Evolutionary conservation across 2,329 filamentous ascomycete species (phyloP), one percentile per base, ranked within the genome.

Genomic region (Penicillium griseofulvum): DNA sequence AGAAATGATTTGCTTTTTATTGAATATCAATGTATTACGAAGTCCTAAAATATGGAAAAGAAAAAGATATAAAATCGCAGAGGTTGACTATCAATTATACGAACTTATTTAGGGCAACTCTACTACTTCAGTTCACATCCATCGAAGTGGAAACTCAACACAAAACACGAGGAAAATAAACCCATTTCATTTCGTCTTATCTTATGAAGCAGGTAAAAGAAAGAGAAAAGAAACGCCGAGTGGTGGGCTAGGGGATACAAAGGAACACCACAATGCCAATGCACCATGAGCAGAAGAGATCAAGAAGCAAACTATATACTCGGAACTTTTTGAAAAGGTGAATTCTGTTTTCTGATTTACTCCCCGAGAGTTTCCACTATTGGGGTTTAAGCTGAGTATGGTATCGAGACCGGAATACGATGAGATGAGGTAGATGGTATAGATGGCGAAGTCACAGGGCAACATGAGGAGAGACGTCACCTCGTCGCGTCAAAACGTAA

Each of bases 401-500:
- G 31, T 39, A 55, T 51, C 28, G 33, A 22, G n/a, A 46, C 45
- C 52, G 46, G 33, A 16, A 51, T 58, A 49, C 31, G 51, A 42
- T 36, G 48, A 45, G 50, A 47, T 57, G 22, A 42, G 49, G 53
- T 44, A 50, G 49, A 57, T 57, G 52, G 58, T 62, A 57, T 63
- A 61, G 53, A 49, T 54, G 45, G 54, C 31, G 37, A 52, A 45
- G 54, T 51, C 54, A 54, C 52, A 53, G 34, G 52, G 52, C 46
- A 47, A 42, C 16, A 44, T 44, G 55, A 57, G 59, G 61, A 57
- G 33, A 49, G 43, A 57, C 55, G 49, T 63, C 58, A 60, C 56
- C 58, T 64, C 58, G 55, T 64, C 57, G 60, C 52, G 52, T 59
- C 57, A 59, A 59, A 61, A 55, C 57, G 49, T 52, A 61, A 60